These are phyloP conservation scores for Penicillium canariense DNA, from an alignment of 495 filamentous ascomycete genomes.

Conservation along the genomic window DNA sequence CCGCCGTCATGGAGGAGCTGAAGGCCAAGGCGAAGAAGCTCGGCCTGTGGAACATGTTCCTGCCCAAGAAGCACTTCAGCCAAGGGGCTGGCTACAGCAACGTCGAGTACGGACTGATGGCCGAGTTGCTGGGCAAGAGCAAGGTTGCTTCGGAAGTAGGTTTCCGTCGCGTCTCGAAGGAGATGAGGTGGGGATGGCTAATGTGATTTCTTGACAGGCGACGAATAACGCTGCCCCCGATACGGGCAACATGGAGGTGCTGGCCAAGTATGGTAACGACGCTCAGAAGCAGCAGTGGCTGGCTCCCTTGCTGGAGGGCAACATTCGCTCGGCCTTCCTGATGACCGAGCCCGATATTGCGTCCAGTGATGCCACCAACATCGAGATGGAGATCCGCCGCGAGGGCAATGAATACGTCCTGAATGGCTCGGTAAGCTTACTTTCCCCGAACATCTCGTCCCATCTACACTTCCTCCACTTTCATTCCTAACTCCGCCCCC, in stretches of 20 bases:
- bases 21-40: conserved; percentile 79
- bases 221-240: conserved; percentile 90
- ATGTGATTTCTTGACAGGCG: conserved; percentile 44
- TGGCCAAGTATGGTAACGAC: conserved; percentile 90
- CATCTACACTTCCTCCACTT: neutral
- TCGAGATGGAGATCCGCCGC: conserved; percentile 72
- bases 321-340: conserved; percentile 85
- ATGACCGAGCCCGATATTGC: conserved; percentile 92
- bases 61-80: conserved; percentile 90
- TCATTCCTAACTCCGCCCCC: neutral
- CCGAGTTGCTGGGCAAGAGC: conserved; percentile 82
- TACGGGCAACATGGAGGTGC: conserved; percentile 93
- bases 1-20: conserved; percentile 78
- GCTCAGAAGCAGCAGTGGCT: conserved; percentile 89
- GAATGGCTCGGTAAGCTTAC: conserved; percentile 67
- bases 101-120: conserved; percentile 91
- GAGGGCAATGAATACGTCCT: conserved; percentile 83
- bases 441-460: neutral
- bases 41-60: conserved; percentile 98
- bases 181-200: neutral
- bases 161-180: neutral
- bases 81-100: conserved; percentile 90
- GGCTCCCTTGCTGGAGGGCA: conserved; percentile 74
- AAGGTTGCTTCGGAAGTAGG: conserved; percentile 68
- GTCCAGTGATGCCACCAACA: conserved; percentile 85